Conservation (phyloP, 371 early-diverging fungal species). For the Astathelohania contejeani region DNA sequence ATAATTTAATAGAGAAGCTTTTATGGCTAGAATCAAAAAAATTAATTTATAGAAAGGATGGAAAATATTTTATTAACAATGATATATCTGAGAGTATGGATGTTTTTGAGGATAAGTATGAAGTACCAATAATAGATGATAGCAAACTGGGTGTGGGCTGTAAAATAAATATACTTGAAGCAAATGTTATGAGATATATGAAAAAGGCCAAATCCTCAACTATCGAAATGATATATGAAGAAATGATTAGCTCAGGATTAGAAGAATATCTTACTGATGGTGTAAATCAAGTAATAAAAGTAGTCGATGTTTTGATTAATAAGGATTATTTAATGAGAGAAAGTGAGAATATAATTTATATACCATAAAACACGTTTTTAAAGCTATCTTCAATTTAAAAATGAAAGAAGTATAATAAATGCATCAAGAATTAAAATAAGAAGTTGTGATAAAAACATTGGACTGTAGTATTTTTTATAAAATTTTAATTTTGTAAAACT, state of each 20-base stretch:
- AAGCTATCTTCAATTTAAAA: no score
- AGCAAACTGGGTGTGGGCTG: no score
- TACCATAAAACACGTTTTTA: not conserved
- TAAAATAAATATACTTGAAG: not conserved
- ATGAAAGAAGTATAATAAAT: no score
- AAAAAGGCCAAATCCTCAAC: not conserved
- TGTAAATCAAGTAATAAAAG: not conserved
- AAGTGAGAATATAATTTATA: not conserved
- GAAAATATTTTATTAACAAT: not conserved
- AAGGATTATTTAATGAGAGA: not conserved
- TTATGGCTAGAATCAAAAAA: not conserved
- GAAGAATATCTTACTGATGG: not conserved
- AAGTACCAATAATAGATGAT: no score
- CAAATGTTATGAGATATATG: not conserved
- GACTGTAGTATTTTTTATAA: no score
- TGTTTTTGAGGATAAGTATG: not conserved
- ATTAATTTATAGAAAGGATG: not conserved
- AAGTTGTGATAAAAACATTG: no score
- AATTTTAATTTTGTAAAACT: no score
- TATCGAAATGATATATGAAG: not conserved
- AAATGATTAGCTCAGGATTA: not conserved
- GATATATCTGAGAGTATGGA: not conserved
- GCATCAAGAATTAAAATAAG: no score
- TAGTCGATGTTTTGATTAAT: not conserved
- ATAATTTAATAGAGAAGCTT: not conserved